Conservation (phyloP, 2,329 filamentous ascomycete species). For the Aspergillus pseudoglaucus region DNA sequence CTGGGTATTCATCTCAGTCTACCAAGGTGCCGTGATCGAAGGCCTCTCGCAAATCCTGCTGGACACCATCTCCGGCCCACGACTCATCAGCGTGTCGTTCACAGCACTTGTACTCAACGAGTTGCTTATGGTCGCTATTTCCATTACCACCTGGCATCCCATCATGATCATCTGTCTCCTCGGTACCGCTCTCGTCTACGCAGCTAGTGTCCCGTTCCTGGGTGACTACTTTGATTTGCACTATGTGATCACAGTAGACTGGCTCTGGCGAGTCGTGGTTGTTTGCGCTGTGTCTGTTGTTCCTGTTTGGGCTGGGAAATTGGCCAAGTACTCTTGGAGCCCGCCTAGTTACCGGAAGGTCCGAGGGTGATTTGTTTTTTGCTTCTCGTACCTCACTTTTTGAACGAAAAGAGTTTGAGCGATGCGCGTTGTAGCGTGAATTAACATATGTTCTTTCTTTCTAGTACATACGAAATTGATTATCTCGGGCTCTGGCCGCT, state of each 20-base stretch:
- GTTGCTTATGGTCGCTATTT: conserved; percentile 91
- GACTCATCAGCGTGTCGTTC: conserved; percentile 86
- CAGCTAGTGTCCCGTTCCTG: conserved; percentile 77
- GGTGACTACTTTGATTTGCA: conserved; percentile 81
- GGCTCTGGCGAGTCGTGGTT: conserved; percentile 79
- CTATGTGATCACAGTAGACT: conserved; percentile 72
- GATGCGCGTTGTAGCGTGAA: neutral
- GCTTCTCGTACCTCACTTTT: conserved; percentile 1
- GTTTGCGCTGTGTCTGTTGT: conserved; percentile 75
- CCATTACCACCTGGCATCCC: conserved; percentile 95
- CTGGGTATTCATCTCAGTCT: conserved; percentile 91
- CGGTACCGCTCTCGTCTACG: conserved; percentile 73
- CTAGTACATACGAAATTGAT: no score
- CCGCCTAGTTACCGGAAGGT: conserved; percentile 96
- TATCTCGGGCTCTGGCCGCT: no score
- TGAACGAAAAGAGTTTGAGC: neutral
- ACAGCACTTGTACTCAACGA: conserved; percentile 91
- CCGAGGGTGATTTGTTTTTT: conserved; percentile 25
- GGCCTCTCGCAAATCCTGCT: conserved; percentile 86
- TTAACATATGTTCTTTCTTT: no score
- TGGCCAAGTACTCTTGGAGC: conserved; percentile 76
- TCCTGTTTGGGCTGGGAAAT: conserved; percentile 80
- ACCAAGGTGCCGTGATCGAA: conserved; percentile 93
- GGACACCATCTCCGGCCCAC: conserved; percentile 57
- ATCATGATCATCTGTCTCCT: conserved; percentile 81